phyloP scores from a whole-genome alignment of 2,329 filamentous ascomycete genomes.

The Aspergillus aculeatinus region DNA sequence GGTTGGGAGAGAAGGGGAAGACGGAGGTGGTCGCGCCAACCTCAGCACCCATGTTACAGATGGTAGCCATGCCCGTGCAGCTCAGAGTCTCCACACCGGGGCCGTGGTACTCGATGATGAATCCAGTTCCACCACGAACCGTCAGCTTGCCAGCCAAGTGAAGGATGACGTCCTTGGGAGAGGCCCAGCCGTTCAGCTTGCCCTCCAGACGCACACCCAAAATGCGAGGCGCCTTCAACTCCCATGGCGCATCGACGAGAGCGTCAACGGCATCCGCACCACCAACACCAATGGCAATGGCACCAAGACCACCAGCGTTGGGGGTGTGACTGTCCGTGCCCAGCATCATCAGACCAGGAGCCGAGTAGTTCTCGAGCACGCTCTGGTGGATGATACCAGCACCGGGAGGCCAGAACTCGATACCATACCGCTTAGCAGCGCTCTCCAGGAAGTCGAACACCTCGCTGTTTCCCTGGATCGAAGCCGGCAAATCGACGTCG shows the following conservation, averaged over 20 bases:
- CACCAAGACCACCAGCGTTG: conserved; percentile 91
- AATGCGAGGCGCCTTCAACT: conserved; percentile 90
- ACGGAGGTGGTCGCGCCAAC: conserved; percentile 93
- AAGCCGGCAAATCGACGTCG: conserved; percentile 76
- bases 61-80: conserved; percentile 89
- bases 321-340: conserved; percentile 97
- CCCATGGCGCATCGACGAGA: conserved; percentile 94
- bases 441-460: conserved; percentile 97
- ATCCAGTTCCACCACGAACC: conserved; percentile 90
- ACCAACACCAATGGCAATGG: conserved; percentile 94
- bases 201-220: conserved; percentile 83
- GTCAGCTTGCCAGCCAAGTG: conserved; percentile 85
- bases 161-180: conserved; percentile 94
- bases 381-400: conserved; percentile 97
- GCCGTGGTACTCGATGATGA: conserved; percentile 90
- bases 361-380: conserved; percentile 94
- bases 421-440: conserved; percentile 84
- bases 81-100: conserved; percentile 86
- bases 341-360: conserved; percentile 98
- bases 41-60: conserved; percentile 84
- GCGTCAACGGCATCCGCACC: conserved; percentile 97
- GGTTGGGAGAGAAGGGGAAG: conserved; percentile 86
- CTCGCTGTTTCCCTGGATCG: conserved; percentile 90
- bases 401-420: conserved; percentile 93
- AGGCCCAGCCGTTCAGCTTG: conserved; percentile 82